Evolutionary conservation across 2,329 filamentous ascomycete species (phyloP).

Genomic region (Lasiodiplodia sp.): DNA sequence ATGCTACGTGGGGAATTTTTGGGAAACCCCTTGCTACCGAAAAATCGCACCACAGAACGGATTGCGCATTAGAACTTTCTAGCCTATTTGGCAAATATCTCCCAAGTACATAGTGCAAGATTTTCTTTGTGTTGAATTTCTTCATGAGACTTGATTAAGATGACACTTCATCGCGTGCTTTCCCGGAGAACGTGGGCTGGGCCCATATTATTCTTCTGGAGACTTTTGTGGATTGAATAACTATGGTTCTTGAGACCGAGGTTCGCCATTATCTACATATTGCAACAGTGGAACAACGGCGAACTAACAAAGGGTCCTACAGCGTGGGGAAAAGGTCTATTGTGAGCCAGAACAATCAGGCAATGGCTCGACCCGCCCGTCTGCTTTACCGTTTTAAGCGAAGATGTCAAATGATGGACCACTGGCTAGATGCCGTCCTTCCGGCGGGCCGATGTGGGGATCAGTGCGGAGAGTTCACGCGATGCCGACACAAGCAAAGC

Average conservation of each 20-base stretch:
- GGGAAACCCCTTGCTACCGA: neutral
- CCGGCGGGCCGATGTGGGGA: neutral
- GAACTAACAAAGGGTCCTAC: neutral
- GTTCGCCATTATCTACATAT: neutral
- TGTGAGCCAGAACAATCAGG: neutral
- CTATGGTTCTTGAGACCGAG: neutral
- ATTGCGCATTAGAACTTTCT: neutral
- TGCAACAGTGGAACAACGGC: neutral
- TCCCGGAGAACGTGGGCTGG: neutral
- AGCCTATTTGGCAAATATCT: neutral
- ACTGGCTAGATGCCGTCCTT: neutral
- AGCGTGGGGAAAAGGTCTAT: neutral
- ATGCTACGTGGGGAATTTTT: neutral
- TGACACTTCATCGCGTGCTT: neutral
- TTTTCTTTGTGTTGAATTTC: no score
- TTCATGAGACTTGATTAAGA: no score
- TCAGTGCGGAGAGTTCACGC: neutral
- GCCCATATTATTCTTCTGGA: neutral
- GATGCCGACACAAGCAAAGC: neutral
- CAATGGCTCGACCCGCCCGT: neutral
- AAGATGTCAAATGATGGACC: neutral
- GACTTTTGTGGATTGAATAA: neutral
- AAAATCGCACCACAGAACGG: neutral
- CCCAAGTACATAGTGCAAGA: no score
- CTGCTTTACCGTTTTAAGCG: neutral